These are phyloP conservation scores for Populus euphratica DNA, from an alignment of 345 rosid species.

Conservation along the genomic window DNA sequence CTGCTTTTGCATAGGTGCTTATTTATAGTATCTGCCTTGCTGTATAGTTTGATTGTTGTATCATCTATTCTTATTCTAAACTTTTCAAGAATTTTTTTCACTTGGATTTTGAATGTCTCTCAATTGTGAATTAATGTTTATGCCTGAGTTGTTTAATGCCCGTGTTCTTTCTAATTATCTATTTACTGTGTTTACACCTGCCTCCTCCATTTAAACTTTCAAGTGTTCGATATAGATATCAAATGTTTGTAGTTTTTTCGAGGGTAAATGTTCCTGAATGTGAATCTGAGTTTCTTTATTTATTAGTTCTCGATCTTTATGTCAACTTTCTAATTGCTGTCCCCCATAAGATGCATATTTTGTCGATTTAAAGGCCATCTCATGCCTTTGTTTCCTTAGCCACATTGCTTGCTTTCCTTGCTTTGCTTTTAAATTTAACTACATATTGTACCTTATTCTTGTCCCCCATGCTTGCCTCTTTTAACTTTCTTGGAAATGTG, in stretches of 20 bases:
- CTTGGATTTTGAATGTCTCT: background rate
- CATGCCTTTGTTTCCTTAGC: background rate
- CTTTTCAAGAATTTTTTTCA: background rate
- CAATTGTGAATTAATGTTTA: background rate
- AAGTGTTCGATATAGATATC: background rate
- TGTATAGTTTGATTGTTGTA: background rate
- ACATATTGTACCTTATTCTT: background rate
- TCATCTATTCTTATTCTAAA: background rate
- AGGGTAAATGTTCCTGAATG: no score
- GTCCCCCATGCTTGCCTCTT: background rate
- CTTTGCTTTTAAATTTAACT: no score
- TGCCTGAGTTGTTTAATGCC: background rate
- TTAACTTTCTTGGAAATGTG: background rate
- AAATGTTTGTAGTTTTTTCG: background rate
- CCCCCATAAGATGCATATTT: background rate
- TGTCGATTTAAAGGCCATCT: no score
- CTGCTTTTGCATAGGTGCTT: background rate
- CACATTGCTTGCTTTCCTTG: background rate
- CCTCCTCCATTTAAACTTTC: background rate
- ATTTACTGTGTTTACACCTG: background rate
- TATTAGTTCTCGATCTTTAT: no score
- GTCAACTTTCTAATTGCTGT: no score
- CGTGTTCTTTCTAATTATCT: background rate
- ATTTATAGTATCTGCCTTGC: background rate
- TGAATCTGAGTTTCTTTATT: no score